A percentile compares a stretch with the other conserved stretches of the same genome.
phyloP scores from a whole-genome alignment of 164 flowering plant species.

The Platanus orientalis region DNA sequence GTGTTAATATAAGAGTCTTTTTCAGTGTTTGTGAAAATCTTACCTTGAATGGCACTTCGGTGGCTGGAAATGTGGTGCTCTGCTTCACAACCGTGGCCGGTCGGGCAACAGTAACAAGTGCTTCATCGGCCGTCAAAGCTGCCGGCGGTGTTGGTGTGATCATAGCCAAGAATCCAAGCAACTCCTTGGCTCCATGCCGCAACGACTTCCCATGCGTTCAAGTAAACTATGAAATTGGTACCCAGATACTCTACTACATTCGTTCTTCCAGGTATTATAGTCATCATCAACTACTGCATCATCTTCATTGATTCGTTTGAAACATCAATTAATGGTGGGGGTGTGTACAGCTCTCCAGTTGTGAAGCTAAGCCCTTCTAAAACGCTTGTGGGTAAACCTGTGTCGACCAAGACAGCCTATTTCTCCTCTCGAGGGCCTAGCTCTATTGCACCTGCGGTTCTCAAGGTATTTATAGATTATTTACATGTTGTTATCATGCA shows the following conservation, averaged over 20 bases:
- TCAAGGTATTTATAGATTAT: constrained; percentile 14
- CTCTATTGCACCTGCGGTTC: constrained; percentile 12
- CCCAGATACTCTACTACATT: too few species aligned
- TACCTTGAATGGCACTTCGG: constrained; percentile 5
- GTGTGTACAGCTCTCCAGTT: neutral
- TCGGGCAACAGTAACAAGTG: too few species aligned
- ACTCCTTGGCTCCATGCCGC: too few species aligned
- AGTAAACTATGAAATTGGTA: too few species aligned
- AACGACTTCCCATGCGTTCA: too few species aligned
- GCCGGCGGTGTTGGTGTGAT: too few species aligned
- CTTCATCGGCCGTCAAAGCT: too few species aligned
- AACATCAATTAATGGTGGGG: too few species aligned
- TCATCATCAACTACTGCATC: too few species aligned
- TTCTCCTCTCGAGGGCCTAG: constrained; percentile 30
- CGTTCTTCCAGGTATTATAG: too few species aligned
- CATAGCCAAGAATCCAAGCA: too few species aligned
- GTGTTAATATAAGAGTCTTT: neutral
- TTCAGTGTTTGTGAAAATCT: constrained; percentile 27
- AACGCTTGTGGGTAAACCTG: constrained; percentile 8
- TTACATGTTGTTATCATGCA: neutral
- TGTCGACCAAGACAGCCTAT: constrained; percentile 16
- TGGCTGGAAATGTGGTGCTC: constrained; percentile 22
- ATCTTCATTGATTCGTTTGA: too few species aligned
- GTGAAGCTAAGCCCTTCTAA: neutral
- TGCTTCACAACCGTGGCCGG: constrained; percentile 11